phyloP scores from a whole-genome alignment of 257 asterid species.

The Gentiana straminea region DNA sequence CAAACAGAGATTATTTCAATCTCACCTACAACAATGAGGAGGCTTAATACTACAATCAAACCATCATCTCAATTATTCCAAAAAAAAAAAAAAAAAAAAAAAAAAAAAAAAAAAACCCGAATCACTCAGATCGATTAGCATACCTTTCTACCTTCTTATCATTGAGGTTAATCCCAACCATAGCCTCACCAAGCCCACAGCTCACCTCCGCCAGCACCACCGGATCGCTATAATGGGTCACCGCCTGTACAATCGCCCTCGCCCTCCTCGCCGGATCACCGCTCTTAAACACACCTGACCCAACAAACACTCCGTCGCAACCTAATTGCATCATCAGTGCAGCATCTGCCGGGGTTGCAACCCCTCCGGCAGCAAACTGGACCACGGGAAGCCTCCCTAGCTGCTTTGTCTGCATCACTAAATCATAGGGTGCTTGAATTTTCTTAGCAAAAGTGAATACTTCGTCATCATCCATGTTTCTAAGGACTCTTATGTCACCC shows the following conservation, averaged over 20 bases:
- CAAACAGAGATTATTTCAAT: too few species aligned
- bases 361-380: constrained; percentile 92
- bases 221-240: constrained; percentile 73
- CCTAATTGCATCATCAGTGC: constrained; percentile 90
- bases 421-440: constrained; percentile 66
- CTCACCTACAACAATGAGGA: too few species aligned
- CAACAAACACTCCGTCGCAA: constrained; percentile 83
- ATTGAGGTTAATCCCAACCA: constrained; percentile 78
- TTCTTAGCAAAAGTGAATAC: constrained; percentile 78
- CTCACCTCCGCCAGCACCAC: constrained; percentile 63
- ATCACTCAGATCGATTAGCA: constrained; percentile 63
- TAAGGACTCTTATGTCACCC: constrained; percentile 69
- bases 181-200: constrained; percentile 79
- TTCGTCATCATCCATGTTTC: constrained; percentile 89
- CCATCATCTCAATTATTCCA: too few species aligned
- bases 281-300: constrained; percentile 82
- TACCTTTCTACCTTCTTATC: constrained; percentile 80
- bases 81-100: too few species aligned
- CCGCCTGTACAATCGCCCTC: constrained; percentile 80
- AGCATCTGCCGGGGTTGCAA: constrained; percentile 84
- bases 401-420: constrained; percentile 89
- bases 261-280: constrained; percentile 79
- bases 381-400: constrained; percentile 83
- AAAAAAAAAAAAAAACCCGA: too few species aligned
- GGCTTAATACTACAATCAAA: too few species aligned